Evolutionary conservation across 2,329 filamentous ascomycete species (phyloP).

Genomic region (Fusarium burgessii): DNA sequence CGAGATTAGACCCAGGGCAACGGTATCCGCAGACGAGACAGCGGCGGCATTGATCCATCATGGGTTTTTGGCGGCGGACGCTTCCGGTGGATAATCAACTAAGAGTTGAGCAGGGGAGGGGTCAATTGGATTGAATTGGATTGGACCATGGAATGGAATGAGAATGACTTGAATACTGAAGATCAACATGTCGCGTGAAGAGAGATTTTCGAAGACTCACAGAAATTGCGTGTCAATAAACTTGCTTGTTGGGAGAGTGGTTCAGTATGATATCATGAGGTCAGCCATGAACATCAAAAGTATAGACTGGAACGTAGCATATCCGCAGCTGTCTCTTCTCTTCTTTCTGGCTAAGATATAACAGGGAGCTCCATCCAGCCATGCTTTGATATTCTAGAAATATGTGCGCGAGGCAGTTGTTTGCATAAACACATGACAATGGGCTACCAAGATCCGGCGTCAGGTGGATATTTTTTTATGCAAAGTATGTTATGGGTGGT

Average conservation of each 20-base stretch:
- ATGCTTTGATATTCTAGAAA: conserved; percentile 5
- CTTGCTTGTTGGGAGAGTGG: background rate
- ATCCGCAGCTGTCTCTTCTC: background rate
- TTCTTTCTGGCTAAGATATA: background rate
- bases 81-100: conserved; percentile 31
- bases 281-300: background rate
- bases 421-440: conserved; percentile 27
- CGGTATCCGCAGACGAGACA: conserved; percentile 32
- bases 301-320: background rate
- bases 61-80: conserved; percentile 33
- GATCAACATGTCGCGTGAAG: conserved; percentile 3
- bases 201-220: background rate
- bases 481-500: conserved; percentile 17
- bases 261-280: background rate
- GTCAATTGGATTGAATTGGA: background rate
- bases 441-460: conserved; percentile 19
- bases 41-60: conserved; percentile 11
- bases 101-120: conserved; percentile 24
- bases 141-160: conserved; percentile 5
- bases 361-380: background rate
- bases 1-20: conserved; percentile 20
- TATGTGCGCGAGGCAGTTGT: conserved; percentile 1
- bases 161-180: conserved; percentile 4
- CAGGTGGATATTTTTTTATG: conserved; percentile 38
- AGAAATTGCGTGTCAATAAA: background rate